These are phyloP conservation scores for Eimeria falciformis DNA, from an alignment of 169 alveolate genomes.

Conservation along the genomic window DNA sequence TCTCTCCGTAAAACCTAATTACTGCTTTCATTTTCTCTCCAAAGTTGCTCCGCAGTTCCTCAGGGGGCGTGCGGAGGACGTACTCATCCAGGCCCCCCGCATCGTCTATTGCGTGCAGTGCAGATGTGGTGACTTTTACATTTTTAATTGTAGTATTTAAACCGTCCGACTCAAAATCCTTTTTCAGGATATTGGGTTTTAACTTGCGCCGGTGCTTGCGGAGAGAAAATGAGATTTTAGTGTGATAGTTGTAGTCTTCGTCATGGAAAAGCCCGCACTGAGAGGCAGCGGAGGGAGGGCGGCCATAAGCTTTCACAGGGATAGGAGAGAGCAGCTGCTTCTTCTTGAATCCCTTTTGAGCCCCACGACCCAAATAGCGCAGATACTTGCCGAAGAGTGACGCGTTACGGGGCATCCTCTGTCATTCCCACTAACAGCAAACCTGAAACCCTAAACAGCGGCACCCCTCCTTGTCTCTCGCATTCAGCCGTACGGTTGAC, in stretches of 20 bases:
- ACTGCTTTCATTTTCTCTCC: conserved; percentile 89
- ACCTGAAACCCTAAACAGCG: no score
- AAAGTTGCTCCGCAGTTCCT: conserved; percentile 89
- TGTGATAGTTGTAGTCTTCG: conserved; percentile 87
- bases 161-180: conserved; percentile 61
- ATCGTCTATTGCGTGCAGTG: conserved; percentile 91
- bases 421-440: no score
- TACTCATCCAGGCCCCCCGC: conserved; percentile 92
- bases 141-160: conserved; percentile 87
- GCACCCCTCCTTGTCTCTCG: no score
- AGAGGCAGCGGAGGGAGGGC: conserved; percentile 92
- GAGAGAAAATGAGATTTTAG: conserved; percentile 62
- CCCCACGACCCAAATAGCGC: conserved; percentile 67
- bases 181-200: conserved; percentile 66
- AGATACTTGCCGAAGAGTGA: conserved; percentile 77
- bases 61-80: conserved; percentile 90
- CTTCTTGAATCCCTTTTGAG: conserved; percentile 83
- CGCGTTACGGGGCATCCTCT: conserved; percentile 78
- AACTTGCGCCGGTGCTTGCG: conserved; percentile 58
- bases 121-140: conserved; percentile 88
- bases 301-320: conserved; percentile 93
- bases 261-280: conserved; percentile 91
- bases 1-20: conserved; percentile 86
- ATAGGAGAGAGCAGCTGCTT: conserved; percentile 88
- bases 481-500: no score